These are phyloP conservation scores for Rhodotorula sp. DNA, from an alignment of 1,284 basidiomycete genomes.

Conservation along the genomic window DNA sequence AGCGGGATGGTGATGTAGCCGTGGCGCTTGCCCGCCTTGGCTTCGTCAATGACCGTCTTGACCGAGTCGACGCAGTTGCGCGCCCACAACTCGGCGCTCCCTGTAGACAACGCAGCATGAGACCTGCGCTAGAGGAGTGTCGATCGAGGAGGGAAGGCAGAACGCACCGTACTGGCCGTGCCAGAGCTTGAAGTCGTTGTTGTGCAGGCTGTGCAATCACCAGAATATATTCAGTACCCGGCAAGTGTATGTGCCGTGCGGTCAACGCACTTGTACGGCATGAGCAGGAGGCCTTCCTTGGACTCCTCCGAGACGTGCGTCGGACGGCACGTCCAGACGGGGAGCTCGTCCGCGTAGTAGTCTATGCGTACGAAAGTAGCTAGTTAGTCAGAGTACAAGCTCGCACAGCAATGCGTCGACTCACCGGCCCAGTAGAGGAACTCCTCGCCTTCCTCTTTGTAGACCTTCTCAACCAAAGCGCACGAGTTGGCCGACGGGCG, in stretches of 20 bases:
- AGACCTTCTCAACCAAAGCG: constrained; percentile 46
- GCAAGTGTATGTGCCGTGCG: not conserved
- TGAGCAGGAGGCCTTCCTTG: constrained; percentile 45
- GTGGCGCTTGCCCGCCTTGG: constrained; percentile 1
- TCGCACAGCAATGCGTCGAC: not conserved
- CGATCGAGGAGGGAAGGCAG: no score
- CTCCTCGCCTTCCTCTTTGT: constrained; percentile 46
- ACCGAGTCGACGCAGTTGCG: constrained; percentile 47
- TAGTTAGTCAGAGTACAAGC: not conserved
- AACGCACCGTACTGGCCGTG: constrained; percentile 40
- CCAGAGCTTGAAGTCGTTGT: constrained; percentile 42
- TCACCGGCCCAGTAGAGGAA: constrained; percentile 45
- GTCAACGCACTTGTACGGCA: constrained; percentile 41
- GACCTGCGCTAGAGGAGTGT: no score
- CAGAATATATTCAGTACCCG: not conserved
- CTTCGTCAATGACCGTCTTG: constrained; percentile 42
- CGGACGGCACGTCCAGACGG: constrained; percentile 43
- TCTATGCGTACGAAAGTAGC: constrained; percentile 9
- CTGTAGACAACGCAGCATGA: no score
- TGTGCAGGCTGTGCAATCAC: constrained; percentile 29
- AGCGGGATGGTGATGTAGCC: constrained; percentile 30
- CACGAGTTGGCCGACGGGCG: constrained; percentile 44
- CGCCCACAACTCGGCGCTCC: constrained; percentile 43
- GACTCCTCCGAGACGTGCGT: not conserved
- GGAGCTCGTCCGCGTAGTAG: constrained; percentile 46